phyloP scores from a whole-genome alignment of 2,329 filamentous ascomycete genomes.

The Talaromyces sp. region DNA sequence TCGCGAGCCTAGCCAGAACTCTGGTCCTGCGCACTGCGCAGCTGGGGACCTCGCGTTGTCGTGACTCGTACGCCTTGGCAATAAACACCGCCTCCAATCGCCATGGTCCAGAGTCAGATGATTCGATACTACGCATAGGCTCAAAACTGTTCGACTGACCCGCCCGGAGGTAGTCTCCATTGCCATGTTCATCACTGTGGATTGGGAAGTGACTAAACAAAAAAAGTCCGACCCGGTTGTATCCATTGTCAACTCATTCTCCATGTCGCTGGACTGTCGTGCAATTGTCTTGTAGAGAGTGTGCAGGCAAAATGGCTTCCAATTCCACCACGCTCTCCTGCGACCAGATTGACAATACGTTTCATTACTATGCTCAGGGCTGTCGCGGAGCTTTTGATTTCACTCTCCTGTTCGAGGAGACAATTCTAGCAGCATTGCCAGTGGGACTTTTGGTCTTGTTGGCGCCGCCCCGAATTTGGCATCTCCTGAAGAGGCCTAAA shows the following conservation, averaged over 20 bases:
- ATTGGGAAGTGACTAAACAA: neutral
- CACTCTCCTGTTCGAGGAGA: constrained; percentile 43
- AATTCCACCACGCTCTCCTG: constrained; percentile 19
- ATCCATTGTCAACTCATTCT: neutral
- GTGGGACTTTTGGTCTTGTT: constrained; percentile 30
- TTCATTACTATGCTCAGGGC: constrained; percentile 26
- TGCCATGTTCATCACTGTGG: neutral
- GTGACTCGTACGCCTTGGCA: neutral
- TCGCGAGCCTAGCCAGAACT: neutral
- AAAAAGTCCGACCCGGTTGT: neutral
- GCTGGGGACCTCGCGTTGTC: neutral
- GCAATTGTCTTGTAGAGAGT: neutral
- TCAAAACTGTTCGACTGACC: neutral
- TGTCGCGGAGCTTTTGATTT: constrained; percentile 42
- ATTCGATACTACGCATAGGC: neutral
- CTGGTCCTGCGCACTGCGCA: neutral
- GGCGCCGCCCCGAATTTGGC: constrained; percentile 29
- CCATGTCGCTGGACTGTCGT: neutral
- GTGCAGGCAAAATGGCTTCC: constrained; percentile 16
- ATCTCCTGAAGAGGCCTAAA: constrained; percentile 28
- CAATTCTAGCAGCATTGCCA: constrained; percentile 34
- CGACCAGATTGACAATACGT: constrained; percentile 29
- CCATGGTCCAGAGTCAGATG: neutral
- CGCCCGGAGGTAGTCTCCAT: neutral
- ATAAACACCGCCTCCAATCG: neutral